phyloP scores from a whole-genome alignment of 345 rosid genomes.

The Geranium rotundifolium region DNA sequence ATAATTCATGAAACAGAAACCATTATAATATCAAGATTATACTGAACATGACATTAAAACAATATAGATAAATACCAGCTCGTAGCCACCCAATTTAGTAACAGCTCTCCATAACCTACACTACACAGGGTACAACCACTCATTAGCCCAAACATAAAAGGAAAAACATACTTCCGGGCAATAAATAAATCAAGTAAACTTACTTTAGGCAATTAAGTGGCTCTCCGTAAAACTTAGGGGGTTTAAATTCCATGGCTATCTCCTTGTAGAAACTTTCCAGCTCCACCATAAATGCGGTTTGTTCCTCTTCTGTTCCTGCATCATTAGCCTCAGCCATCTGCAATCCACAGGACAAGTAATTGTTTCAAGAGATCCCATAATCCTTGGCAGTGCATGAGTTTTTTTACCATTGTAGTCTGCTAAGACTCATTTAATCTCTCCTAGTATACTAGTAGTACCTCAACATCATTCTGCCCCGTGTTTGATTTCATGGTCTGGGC shows the following conservation, averaged over 20 bases:
- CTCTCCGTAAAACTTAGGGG: constrained; percentile 66
- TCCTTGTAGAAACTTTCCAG: constrained; percentile 52
- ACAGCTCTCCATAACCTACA: constrained; percentile 83
- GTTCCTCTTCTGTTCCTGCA: constrained; percentile 60
- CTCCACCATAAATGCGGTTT: constrained; percentile 55
- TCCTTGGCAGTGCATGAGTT: neutral
- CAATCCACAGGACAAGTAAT: constrained; percentile 8
- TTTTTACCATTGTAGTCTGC: neutral
- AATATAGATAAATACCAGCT: constrained; percentile 44
- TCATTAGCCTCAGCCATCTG: constrained; percentile 50
- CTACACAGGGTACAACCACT: constrained; percentile 11
- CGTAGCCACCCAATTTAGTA: constrained; percentile 72
- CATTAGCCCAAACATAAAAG: constrained; percentile 12
- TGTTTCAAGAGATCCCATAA: neutral
- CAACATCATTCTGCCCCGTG: neutral
- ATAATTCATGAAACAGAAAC: neutral
- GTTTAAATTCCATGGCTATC: constrained; percentile 50
- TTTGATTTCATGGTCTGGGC: neutral
- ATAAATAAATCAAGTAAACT: constrained; percentile 13
- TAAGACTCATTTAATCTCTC: neutral
- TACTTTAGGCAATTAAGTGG: constrained; percentile 75
- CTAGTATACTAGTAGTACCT: neutral
- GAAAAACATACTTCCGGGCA: constrained; percentile 1
- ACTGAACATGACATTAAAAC: constrained; percentile 8
- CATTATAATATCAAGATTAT: constrained; percentile 4